Conservation (phyloP, 768 basidiomycete species). For the Leccinum obscurum region DNA sequence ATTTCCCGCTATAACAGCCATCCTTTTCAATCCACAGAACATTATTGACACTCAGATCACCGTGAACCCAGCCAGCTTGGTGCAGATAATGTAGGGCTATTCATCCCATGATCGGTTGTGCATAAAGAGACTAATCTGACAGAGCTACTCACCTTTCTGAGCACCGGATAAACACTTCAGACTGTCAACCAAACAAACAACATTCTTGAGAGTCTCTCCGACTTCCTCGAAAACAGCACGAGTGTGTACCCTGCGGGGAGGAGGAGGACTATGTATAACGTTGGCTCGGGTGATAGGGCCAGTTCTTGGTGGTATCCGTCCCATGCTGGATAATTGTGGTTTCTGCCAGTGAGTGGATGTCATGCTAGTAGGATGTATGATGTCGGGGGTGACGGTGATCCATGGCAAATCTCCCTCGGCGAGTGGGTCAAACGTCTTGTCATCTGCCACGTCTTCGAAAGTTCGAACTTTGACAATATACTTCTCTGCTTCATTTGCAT, state of each 20-base stretch:
- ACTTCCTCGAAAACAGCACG: background rate
- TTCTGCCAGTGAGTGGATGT: too few relatives aligned
- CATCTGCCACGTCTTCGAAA: background rate
- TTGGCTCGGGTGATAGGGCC: too few relatives aligned
- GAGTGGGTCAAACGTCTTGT: too few relatives aligned
- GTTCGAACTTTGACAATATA: background rate
- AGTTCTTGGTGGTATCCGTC: too few relatives aligned
- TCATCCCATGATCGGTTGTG: background rate
- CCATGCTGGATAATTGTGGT: too few relatives aligned
- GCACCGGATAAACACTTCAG: background rate
- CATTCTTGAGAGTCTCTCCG: background rate
- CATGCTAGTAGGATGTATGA: too few relatives aligned
- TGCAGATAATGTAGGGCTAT: slow-evolving; percentile 5
- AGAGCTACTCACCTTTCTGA: background rate
- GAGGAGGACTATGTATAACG: too few relatives aligned
- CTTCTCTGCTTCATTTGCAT: background rate
- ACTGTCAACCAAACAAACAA: background rate
- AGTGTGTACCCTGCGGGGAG: background rate
- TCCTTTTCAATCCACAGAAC: background rate
- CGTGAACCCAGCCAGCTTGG: slow-evolving; percentile 6
- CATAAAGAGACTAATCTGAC: background rate
- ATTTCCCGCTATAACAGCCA: background rate
- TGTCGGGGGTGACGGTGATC: too few relatives aligned
- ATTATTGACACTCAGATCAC: background rate
- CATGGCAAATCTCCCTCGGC: too few relatives aligned